These are phyloP conservation scores for Penicillium bovifimosum DNA, from an alignment of 495 filamentous ascomycete genomes.

Conservation along the genomic window DNA sequence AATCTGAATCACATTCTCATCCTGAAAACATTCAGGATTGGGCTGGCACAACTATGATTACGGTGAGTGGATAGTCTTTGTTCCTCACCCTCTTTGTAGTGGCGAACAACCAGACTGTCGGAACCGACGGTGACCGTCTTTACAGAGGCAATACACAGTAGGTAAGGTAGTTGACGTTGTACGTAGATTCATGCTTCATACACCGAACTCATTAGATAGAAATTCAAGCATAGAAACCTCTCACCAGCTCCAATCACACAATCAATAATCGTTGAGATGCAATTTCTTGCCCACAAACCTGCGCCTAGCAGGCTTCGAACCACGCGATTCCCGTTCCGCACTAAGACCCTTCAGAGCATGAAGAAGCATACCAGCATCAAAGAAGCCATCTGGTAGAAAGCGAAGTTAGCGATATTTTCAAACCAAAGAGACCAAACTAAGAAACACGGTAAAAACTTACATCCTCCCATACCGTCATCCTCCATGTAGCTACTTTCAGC, in stretches of 20 bases:
- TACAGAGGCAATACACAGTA: no score
- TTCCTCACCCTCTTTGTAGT: background rate
- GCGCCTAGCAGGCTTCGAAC: conserved; percentile 43
- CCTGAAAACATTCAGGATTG: background rate
- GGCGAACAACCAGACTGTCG: conserved; percentile 1
- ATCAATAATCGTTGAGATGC: conserved; percentile 67
- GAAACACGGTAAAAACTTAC: conserved; percentile 52
- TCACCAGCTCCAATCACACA: background rate
- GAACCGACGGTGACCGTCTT: conserved; percentile 1
- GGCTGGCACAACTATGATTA: background rate
- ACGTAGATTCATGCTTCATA: background rate
- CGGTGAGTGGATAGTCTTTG: background rate
- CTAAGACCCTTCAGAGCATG: conserved; percentile 71
- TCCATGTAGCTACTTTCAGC: conserved; percentile 64
- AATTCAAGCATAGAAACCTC: no score
- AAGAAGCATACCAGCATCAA: conserved; percentile 89
- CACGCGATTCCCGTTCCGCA: conserved; percentile 44
- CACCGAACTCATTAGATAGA: background rate
- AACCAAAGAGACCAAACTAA: conserved; percentile 7
- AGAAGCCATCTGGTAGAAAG: conserved; percentile 72
- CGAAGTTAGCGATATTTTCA: conserved; percentile 15
- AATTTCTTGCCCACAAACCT: conserved; percentile 76
- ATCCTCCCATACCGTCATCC: conserved; percentile 86
- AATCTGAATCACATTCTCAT: background rate
- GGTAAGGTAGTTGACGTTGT: no score